Base-by-base conservation (phyloP, 202 grass and related monocot species). In the Elaeis oleifera region DNA sequence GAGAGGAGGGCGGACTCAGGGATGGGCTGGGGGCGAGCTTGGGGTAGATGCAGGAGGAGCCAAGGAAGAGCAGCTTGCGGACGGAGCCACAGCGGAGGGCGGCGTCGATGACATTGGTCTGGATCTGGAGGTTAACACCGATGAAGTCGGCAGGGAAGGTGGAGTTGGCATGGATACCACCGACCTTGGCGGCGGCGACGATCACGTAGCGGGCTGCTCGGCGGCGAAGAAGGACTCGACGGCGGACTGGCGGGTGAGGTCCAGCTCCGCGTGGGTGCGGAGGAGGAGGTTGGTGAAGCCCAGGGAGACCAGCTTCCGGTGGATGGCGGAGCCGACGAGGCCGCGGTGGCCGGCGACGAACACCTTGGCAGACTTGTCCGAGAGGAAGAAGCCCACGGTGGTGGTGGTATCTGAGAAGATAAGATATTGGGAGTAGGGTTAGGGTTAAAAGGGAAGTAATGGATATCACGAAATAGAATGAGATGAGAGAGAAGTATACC, bases 141-240 rank as follows among this genome's bases (percentile, higher is more conserved):
- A 95, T 79, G 83, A 81, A 95, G 56, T 95, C 85, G 3, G 78
- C 85, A 4, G 85, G 90, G 66, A 77, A 78, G 21, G 85, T 75
- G 4, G 90, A 81, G 90, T 83, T 95, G 14, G 90, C 85, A 66
- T 84, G 85, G 64, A 95, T 80, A 21, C 85, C 85, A 68, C 85
- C 82, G 31, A 95, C 90, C 83, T 90, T 90, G 55, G 90, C 85
- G 11, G 85, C 85, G 32, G 88, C 75, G 56, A 95, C 72, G 36
- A 86, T 58, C 36, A 95, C 86, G 74, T 95, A 95, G 9, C 80
- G 80, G 1, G 86, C 16, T 9, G 72, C 78, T 90, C 75, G 28
- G 61, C 63, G 28, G 66, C 68, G 61, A 95, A 95, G 78, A 95
- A 95, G 48, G 75, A 76, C 20, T 84, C 80, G 26, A 90, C 86